These are phyloP conservation scores for Gonapodya prolifera DNA, from an alignment of 192 early-diverging fungal genomes.

Conservation along the genomic window DNA sequence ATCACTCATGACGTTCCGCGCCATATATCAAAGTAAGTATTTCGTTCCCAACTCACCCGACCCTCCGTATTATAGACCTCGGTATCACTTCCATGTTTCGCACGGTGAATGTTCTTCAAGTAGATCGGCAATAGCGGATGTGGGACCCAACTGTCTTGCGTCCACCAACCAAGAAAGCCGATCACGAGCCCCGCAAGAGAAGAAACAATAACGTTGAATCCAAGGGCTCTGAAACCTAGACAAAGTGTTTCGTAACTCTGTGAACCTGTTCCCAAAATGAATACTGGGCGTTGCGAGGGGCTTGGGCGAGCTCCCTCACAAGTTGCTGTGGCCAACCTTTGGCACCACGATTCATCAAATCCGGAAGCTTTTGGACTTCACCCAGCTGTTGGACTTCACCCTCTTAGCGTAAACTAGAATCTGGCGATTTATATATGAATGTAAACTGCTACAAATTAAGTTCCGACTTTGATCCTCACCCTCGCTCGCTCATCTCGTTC, in stretches of 20 bases:
- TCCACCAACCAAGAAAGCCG: slow-evolving; percentile 9
- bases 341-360: too few relatives aligned
- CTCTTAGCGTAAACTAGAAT: too few relatives aligned
- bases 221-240: slow-evolving; percentile 25
- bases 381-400: too few relatives aligned
- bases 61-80: slow-evolving; percentile 26
- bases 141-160: slow-evolving; percentile 24
- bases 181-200: slow-evolving; percentile 20
- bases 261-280: neutral
- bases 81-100: slow-evolving; percentile 35
- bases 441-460: too few relatives aligned
- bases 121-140: slow-evolving; percentile 33
- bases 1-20: slow-evolving; percentile 8
- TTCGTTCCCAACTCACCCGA: neutral
- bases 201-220: slow-evolving; percentile 31
- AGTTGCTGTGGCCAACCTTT: too few relatives aligned
- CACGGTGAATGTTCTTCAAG: slow-evolving; percentile 26
- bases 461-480: too few relatives aligned
- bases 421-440: too few relatives aligned
- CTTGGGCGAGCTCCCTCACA: too few relatives aligned
- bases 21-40: neutral
- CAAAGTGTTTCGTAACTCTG: too few relatives aligned
- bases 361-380: too few relatives aligned
- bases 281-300: too few relatives aligned
- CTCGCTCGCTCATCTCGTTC: too few relatives aligned